Evolutionary conservation across 2,329 filamentous ascomycete genomes (phyloP).

Genomic region (Dactylonectria macrodidyma): DNA sequence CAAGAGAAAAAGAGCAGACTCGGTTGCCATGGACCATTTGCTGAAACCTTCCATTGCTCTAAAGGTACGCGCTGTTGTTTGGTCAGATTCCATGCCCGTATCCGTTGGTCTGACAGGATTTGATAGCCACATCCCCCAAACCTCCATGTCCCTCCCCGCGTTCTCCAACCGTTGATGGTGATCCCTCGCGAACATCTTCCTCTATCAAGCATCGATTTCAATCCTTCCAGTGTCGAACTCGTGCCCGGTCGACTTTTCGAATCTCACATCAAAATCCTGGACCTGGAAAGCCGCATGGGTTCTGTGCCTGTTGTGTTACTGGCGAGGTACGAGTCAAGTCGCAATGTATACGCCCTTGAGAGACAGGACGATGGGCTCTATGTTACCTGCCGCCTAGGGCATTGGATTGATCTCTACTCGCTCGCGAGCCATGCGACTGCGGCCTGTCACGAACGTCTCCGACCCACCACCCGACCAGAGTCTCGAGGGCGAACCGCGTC

Average conservation of each 20-base stretch:
- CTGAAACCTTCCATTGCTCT: conserved; percentile 67
- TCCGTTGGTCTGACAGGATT: conserved; percentile 9
- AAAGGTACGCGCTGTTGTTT: conserved; percentile 58
- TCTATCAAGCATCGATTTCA: conserved; percentile 74
- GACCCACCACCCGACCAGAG: conserved; percentile 35
- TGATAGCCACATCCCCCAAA: conserved; percentile 69
- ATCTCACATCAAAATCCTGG: conserved; percentile 73
- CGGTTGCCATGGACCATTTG: conserved; percentile 64
- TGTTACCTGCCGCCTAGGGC: conserved; percentile 76
- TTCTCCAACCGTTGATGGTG: conserved; percentile 73
- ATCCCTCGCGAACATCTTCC: conserved; percentile 73
- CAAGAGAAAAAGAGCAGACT: conserved; percentile 56
- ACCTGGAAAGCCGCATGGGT: conserved; percentile 73
- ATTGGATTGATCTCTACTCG: conserved; percentile 74
- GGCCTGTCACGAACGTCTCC: conserved; percentile 51
- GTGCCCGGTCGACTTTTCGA: conserved; percentile 71
- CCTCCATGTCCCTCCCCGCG: conserved; percentile 66
- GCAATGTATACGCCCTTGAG: conserved; percentile 75
- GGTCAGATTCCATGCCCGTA: background rate
- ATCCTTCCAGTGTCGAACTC: conserved; percentile 64
- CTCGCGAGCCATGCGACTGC: conserved; percentile 66
- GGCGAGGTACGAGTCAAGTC: conserved; percentile 70
- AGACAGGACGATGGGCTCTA: conserved; percentile 74
- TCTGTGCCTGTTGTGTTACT: conserved; percentile 71
- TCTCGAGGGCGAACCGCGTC: conserved; percentile 38